Evolutionary conservation across 1,139 yeast genomes (phyloP).

Genomic region (Eremothecium cymbalariae): DNA sequence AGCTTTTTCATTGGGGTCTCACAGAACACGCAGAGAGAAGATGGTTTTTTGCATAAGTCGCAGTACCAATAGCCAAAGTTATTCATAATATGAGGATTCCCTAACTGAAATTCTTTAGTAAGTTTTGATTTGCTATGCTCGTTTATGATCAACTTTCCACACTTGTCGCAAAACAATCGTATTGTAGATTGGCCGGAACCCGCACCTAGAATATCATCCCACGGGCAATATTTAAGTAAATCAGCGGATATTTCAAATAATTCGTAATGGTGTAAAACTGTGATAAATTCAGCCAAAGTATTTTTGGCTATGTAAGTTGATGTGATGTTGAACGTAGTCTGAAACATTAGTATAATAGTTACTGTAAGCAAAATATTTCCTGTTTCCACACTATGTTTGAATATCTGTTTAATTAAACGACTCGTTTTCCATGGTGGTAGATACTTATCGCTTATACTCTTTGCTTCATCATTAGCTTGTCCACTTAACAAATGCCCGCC

Average conservation of each 20-base stretch:
- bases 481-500: too few relatives aligned
- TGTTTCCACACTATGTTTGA: conserved; percentile 25
- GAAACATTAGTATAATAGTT: conserved; percentile 24
- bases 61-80: conserved; percentile 78
- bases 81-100: conserved; percentile 10
- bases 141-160: conserved; percentile 56
- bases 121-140: conserved; percentile 45
- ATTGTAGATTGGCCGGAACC: conserved; percentile 38
- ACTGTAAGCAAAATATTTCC: conserved; percentile 29
- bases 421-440: conserved; percentile 29
- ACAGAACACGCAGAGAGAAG: conserved; percentile 72
- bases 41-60: conserved; percentile 53
- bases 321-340: conserved; percentile 24
- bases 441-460: neutral
- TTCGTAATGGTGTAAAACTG: conserved; percentile 29
- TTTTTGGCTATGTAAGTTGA: conserved; percentile 22
- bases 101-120: conserved; percentile 19
- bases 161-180: conserved; percentile 60
- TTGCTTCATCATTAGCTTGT: neutral
- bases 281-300: conserved; percentile 28
- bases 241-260: conserved; percentile 31
- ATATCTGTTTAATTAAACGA: conserved; percentile 24
- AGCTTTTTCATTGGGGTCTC: conserved; percentile 70
- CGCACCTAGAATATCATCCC: conserved; percentile 28
- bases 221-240: conserved; percentile 28